Evolutionary conservation across 257 asterid species (phyloP), one percentile per base, ranked within the genome.

Genomic region (Apocynum venetum): DNA sequence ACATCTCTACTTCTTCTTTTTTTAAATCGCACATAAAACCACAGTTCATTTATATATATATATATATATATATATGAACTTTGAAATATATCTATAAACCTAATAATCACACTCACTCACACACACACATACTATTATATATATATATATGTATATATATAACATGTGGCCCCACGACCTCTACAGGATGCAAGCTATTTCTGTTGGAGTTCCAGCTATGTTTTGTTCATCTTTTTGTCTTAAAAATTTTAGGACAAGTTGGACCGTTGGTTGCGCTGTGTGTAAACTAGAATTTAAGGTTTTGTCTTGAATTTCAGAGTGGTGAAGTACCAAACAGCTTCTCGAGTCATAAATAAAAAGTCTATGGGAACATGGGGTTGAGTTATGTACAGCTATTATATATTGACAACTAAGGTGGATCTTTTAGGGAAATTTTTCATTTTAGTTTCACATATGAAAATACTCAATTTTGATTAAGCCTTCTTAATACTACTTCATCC

Each of bases 131-230:
- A 25, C 31, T n/a, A n/a, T n/a, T 25, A 25, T 53, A 19, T 19
- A 20, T 56, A 5, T 55, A 55, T 55, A 17, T 55, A 55, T 55
- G 17, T 55, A 55, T 55, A 17, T 55, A 55, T 14, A 17, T 55
- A 14, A 2, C 63, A 19, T 4, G 31, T 57, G 68, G 49, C 49
- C 53, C 52, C 3, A 9, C 2, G 53, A 68, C 35, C 69, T 31
- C 44, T 63, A 8, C 46, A 36, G 43, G 19, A 68, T 68, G 73
- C 48, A 66, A 68, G 53, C 73, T 68, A 43, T 68, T 43, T 19
- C 6, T n/a, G 35, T 68, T 19, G 73, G 53, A 68, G 53, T 68
- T 43, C 73, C 73, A 68, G 73, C 52, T 68, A 68, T 68, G 36
- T 68, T 19, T 43, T 19, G 73, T 43, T 43, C 36, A 4, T 43